These are phyloP conservation scores for Diospyros kaki DNA, from an alignment of 148 eudicot species.

Conservation along the genomic window DNA sequence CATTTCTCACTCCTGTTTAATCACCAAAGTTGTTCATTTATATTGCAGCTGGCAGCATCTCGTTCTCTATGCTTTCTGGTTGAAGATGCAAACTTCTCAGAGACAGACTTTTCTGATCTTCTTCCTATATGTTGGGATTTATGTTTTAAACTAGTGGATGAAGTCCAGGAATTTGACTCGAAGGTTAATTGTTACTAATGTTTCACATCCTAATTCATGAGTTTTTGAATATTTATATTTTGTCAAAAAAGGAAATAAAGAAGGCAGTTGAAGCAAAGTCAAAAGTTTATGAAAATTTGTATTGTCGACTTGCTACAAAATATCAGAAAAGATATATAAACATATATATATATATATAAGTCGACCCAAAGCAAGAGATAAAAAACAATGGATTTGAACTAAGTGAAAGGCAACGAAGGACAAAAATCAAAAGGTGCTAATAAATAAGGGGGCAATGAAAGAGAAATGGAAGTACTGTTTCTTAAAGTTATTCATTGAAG, in stretches of 20 bases:
- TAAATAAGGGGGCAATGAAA: no score
- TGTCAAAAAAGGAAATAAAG: not conserved
- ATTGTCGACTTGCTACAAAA: no score
- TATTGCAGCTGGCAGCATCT: slow-evolving; percentile 76
- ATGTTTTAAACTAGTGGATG: slow-evolving; percentile 85
- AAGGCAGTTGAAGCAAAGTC: no score
- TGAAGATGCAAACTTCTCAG: slow-evolving; percentile 90
- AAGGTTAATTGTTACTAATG: slow-evolving; percentile 49
- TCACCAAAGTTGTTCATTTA: slow-evolving; percentile 14
- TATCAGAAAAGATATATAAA: no score
- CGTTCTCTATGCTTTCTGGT: slow-evolving; percentile 80
- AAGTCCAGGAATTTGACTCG: slow-evolving; percentile 92
- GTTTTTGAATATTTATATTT: not conserved
- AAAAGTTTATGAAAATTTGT: no score
- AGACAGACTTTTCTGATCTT: slow-evolving; percentile 80
- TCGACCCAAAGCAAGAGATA: no score
- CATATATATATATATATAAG: no score
- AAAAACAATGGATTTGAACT: no score
- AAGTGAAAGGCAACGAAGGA: no score
- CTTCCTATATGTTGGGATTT: slow-evolving; percentile 88
- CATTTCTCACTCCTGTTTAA: not conserved
- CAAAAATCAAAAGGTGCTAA: no score
- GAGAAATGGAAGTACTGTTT: no score
- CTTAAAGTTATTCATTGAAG: no score
- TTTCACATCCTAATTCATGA: not conserved